Evolutionary conservation across 2,329 filamentous ascomycete genomes (phyloP).

Genomic region (Paracoccidioides lutzii): DNA sequence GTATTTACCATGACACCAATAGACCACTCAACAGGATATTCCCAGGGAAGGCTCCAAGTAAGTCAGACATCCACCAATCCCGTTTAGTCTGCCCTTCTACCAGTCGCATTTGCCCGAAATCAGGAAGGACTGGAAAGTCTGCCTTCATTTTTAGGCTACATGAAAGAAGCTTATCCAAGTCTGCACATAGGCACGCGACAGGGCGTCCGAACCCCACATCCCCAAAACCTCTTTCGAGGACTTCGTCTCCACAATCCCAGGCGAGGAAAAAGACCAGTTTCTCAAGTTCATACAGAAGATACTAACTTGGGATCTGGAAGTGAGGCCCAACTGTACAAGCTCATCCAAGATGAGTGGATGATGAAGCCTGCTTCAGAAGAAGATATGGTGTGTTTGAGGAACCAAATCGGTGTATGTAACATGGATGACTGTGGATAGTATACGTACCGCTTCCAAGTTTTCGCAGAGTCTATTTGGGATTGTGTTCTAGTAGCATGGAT

Average conservation of each 20-base stretch:
- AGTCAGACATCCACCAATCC: slow-evolving; percentile 17
- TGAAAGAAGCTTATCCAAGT: no score
- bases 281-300: slow-evolving; percentile 17
- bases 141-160: no score
- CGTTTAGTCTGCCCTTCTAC: slow-evolving; percentile 3
- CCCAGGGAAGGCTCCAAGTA: slow-evolving; percentile 18
- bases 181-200: no score
- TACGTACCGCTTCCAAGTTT: no score
- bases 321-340: slow-evolving; percentile 4
- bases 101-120: slow-evolving; percentile 14
- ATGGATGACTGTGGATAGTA: no score
- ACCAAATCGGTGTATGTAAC: no score
- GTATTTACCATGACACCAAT: slow-evolving; percentile 16
- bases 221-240: slow-evolving; percentile 10
- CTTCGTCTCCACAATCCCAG: slow-evolving; percentile 14
- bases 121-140: slow-evolving; percentile 10
- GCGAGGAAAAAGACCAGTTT: slow-evolving; percentile 15
- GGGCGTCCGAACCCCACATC: slow-evolving; percentile 10
- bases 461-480: no score
- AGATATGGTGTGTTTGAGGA: no score
- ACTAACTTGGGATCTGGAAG: slow-evolving; percentile 15
- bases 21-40: slow-evolving; percentile 16
- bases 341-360: no score
- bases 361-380: no score
- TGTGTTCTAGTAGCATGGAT: no score